Base-by-base conservation (phyloP, 257 asterid species). In the Voacanga thouarsii region DNA sequence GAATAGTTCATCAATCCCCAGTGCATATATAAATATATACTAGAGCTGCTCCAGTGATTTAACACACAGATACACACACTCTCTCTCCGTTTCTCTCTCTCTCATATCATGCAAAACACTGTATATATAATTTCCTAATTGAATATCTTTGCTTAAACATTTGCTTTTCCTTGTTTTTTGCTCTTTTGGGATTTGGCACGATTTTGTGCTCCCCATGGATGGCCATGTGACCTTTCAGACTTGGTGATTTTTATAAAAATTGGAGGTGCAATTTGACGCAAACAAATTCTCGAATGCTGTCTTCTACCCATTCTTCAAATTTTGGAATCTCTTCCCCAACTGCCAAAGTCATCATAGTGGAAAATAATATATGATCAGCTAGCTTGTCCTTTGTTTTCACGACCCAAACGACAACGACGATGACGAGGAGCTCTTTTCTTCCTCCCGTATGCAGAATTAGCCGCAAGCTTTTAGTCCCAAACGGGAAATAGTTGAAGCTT, bases 51-150 rank as follows among this genome's bases (percentile, higher is more conserved):
- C 61, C 65, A 45, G 53, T 16, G 43, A 78, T 12, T 49, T 12
- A 77, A 21, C 12, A 60, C 6, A 53, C n/a, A 24, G 19, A 23
- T 8, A n/a, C 33, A 10, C 75, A 77, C 2, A 33, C 68, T 55
- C 33, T 45, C 56, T 26, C 70, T 76, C 43, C 1, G 72, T 45
- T 57, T 49, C n/a, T 79, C 67, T 89, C 91, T 87, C 91, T 87
- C 86, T 83, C 88, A 79, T 75, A 87, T 84, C 81, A 82, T 85
- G 78, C 82, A 78, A 80, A 68, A 77, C 60, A 81, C 82, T 72
- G 78, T 77, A 83, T 74, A 75, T 76, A 47, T 16, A 63, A 23
- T 85, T 86, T 74, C 80, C 41, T 51, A 56, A 50, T 78, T 82
- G 66, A 75, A 47, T 70, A 39, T 75, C 53, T 79, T 74, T 55